phyloP scores from a whole-genome alignment of 768 basidiomycete genomes.

The Russula foetens region DNA sequence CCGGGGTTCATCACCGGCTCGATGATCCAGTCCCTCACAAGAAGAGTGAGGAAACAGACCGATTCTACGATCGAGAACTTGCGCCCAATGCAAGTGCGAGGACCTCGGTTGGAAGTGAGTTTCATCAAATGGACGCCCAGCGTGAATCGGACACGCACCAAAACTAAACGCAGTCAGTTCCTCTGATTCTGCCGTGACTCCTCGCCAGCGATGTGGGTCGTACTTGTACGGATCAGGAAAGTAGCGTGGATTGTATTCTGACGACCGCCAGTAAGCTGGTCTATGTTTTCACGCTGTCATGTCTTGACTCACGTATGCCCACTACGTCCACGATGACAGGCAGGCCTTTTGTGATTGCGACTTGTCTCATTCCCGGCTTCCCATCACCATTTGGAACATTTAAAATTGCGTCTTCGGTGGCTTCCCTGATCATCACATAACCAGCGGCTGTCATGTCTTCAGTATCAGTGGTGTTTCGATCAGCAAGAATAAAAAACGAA shows the following conservation, averaged over 20 bases:
- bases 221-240: conserved; percentile 33
- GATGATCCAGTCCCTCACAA: conserved; percentile 46
- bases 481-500: conserved; percentile 15
- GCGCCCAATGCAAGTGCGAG: conserved; percentile 45
- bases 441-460: conserved; percentile 24
- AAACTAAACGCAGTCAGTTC: conserved; percentile 18
- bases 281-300: neutral
- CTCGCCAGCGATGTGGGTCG: conserved; percentile 34
- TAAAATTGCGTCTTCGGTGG: conserved; percentile 24
- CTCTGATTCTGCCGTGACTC: conserved; percentile 13
- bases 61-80: conserved; percentile 48
- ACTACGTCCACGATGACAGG: conserved; percentile 27
- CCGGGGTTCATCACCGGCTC: conserved; percentile 35
- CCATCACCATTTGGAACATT: conserved; percentile 7
- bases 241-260: conserved; percentile 32
- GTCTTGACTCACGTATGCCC: conserved; percentile 15
- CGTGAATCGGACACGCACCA: conserved; percentile 9
- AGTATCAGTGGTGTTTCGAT: neutral
- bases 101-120: conserved; percentile 28
- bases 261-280: neutral
- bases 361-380: conserved; percentile 14
- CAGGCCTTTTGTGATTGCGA: conserved; percentile 24
- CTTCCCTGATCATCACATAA: conserved; percentile 26
- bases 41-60: conserved; percentile 42
- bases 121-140: neutral